These are phyloP conservation scores for Populus hybrid DNA, from an alignment of 441 rosid species.

Conservation along the genomic window DNA sequence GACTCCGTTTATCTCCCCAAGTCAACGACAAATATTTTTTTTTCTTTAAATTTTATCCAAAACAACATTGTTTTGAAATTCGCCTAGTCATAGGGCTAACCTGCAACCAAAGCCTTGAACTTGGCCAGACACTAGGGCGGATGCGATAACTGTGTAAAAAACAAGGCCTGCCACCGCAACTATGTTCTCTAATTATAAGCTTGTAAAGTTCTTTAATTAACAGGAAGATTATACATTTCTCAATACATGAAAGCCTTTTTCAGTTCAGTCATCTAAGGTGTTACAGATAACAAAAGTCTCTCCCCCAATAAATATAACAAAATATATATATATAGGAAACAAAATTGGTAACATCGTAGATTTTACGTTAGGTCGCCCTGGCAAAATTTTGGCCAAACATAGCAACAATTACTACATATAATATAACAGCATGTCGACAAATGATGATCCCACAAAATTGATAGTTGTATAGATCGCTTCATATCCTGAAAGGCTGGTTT, in stretches of 20 bases:
- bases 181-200: too few species aligned
- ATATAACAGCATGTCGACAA: conserved; percentile 13
- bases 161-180: too few species aligned
- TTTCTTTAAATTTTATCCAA: not conserved
- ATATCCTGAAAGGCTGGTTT: conserved; percentile 72
- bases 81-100: not conserved
- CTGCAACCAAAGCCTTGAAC: not conserved
- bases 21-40: too few species aligned
- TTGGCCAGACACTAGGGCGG: not conserved
- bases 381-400: not conserved
- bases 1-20: too few species aligned
- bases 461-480: not conserved
- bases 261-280: not conserved
- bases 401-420: conserved; percentile 12
- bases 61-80: not conserved
- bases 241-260: not conserved
- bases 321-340: not conserved
- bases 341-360: not conserved
- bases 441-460: not conserved
- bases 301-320: not conserved
- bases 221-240: too few species aligned
- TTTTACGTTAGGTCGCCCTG: not conserved
- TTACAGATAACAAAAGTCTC: not conserved
- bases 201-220: too few species aligned
- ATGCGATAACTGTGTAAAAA: not conserved